phyloP scores from a whole-genome alignment of 495 filamentous ascomycete species.

The Letharia lupina region DNA sequence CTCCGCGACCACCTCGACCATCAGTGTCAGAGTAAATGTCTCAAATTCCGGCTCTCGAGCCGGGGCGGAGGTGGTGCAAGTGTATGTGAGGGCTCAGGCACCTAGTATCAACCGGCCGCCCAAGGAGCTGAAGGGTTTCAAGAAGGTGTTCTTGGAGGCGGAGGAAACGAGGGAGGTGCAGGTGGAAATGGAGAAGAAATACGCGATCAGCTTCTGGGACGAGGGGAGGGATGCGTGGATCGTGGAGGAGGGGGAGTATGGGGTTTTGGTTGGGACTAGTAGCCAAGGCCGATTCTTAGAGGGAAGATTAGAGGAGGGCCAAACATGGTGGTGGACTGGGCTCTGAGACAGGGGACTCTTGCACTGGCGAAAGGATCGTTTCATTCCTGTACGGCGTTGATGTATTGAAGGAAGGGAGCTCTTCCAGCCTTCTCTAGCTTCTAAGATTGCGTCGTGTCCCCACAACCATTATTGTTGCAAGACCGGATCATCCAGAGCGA shows the following conservation, averaged over 20 bases:
- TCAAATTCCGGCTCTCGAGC: conserved; percentile 57
- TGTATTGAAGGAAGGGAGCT: too few species aligned
- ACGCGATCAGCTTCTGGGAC: conserved; percentile 75
- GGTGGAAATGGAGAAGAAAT: conserved; percentile 60
- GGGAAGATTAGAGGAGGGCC: conserved; percentile 42
- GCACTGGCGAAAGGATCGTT: neutral
- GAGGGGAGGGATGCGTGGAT: conserved; percentile 62
- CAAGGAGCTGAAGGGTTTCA: conserved; percentile 72
- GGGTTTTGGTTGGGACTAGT: conserved; percentile 52
- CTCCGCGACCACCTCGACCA: conserved; percentile 42
- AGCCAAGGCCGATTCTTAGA: conserved; percentile 37
- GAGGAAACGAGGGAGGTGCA: conserved; percentile 47
- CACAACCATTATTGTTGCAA: too few species aligned
- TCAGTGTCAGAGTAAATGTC: conserved; percentile 55
- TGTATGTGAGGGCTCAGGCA: conserved; percentile 53
- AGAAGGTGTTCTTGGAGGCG: conserved; percentile 61
- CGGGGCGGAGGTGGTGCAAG: conserved; percentile 71
- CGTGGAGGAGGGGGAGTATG: conserved; percentile 66
- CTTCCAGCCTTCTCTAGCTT: too few species aligned
- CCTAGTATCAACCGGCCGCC: conserved; percentile 56
- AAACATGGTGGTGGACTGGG: conserved; percentile 49
- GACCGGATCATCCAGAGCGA: too few species aligned
- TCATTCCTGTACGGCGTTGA: too few species aligned
- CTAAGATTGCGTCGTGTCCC: too few species aligned
- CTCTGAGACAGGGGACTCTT: neutral